Evolutionary conservation across 164 flowering plant genomes (phyloP), one percentile per base, ranked within the genome.

Genomic region (Brasenia schreberi): DNA sequence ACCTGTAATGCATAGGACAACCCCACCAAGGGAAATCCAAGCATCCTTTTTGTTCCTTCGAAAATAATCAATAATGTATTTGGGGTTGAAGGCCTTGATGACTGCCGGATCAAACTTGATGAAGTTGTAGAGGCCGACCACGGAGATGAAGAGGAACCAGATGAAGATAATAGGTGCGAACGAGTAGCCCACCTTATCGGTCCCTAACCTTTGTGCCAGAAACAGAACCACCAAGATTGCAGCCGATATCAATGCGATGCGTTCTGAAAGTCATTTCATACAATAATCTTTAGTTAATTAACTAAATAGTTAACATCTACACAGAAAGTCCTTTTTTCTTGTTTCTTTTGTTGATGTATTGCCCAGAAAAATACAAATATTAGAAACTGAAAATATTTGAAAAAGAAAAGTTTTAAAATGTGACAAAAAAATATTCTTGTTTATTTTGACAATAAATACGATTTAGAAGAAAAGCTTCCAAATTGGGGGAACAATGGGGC

Each of bases 21-120:
- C 67, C 6, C 70, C 78, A 7, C 78, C 75, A 18, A 76, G 75
- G 0, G 78, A 72, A 19, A 65, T 67, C 78, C 75, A 72, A 0
- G 70, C 70, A n/a, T 69, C 42, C 61, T 59, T 69, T 53, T 62
- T 64, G 12, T 63, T 68, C 64, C 70, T 71, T 27, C 19, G 63
- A 59, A 71, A 75, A 44, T 68, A 71, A 1, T 45, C 23, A 11
- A 67, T 60, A 16, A 75, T 75, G 65, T 75, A 71, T 18, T 42
- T 52, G 5, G 75, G 77, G 16, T 67, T 68, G 16, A 72, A 7
- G 43, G 76, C 80, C 56, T 68, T 72, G 11, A 72, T 42, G 9
- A 77, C 74, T 1, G 39, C 5, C 0, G 65, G 67, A 56, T 78
- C 81, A 66, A 72, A 44, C n/a, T 60, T 70, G 9, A 66, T 0